Evolutionary conservation across 192 early-diverging fungal genomes (phyloP), one percentile per base, ranked within the genome.

Genomic region (Backusella mclennaniae): DNA sequence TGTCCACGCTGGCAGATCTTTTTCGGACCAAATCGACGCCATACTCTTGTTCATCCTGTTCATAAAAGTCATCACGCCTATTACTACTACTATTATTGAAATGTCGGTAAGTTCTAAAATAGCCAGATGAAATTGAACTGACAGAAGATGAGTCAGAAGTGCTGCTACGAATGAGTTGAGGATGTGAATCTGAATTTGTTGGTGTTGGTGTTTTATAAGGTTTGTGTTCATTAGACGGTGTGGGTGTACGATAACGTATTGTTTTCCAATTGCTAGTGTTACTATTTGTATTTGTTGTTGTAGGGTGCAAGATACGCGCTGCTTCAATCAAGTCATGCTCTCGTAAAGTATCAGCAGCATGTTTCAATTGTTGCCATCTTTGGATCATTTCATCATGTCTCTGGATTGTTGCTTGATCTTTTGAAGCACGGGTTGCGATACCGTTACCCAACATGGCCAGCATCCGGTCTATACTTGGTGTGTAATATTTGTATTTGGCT

Each of bases 401-500:
- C 4, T 83, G 72, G 73, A 82, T 77, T 11, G 79, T 82, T 39
- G 79, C 71, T 26, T 35, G 69, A 70, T 88, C 83, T 38, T 79
- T 77, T 23, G 84, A 80, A 0, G 77, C 83, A 44, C 85, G 77
- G 26, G 81, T 78, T 53, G 86, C 84, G 63, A 90, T 90, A 9
- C 83, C 85, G 70, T 79, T 88, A 15, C 82, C 87, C 19, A 90
- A 76, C 85, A 87, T 88, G n/a, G 78, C 79, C 21, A 90, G 79
- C 87, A 90, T 87, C 69, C 85, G 82, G 66, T 86, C 85, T 23
- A 90, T 84, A n/a, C 85, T 82, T 11, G 87, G 89, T 12, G 84
- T 80, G 66, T 88, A 90, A 77, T 88, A 87, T 76, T 88, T 87
- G 72, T 87, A 81, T 79, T 88, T 90, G 35, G 84, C 84, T 67